A percentile compares a stretch with the other conserved stretches of the same genome.
These are phyloP conservation scores for Beverwykella pulmonaria DNA, from an alignment of 495 filamentous ascomycete genomes.

Conservation along the genomic window DNA sequence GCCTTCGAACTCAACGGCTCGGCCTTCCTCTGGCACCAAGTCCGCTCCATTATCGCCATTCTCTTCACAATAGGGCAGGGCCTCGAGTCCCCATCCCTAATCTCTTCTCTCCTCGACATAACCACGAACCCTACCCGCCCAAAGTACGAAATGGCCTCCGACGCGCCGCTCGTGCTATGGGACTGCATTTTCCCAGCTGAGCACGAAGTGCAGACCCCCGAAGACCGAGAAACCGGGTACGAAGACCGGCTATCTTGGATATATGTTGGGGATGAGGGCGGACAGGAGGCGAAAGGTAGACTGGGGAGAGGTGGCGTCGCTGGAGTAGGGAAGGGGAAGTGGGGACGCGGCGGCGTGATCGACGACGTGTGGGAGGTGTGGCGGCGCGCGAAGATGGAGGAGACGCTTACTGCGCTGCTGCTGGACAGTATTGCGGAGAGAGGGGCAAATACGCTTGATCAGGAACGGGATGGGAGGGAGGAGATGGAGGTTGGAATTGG, in stretches of 20 bases:
- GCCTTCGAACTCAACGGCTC: constrained; percentile 82
- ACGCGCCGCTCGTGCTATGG: constrained; percentile 89
- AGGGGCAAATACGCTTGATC: constrained; percentile 3
- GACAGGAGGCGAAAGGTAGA: constrained; percentile 37
- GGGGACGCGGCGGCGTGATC: constrained; percentile 67
- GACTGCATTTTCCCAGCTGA: constrained; percentile 79
- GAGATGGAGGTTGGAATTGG: neutral
- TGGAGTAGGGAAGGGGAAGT: constrained; percentile 54
- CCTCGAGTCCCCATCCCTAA: constrained; percentile 71
- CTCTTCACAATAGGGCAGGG: constrained; percentile 92
- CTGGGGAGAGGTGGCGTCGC: constrained; percentile 41
- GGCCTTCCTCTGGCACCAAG: constrained; percentile 98
- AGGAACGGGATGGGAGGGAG: neutral
- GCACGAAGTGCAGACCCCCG: constrained; percentile 35
- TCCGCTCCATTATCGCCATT: constrained; percentile 84
- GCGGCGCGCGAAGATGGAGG: constrained; percentile 73
- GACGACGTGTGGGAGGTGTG: constrained; percentile 78
- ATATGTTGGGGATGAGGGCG: constrained; percentile 64
- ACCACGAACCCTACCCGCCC: constrained; percentile 70
- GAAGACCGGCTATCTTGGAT: constrained; percentile 77
- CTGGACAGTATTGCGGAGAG: constrained; percentile 15
- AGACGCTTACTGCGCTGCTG: constrained; percentile 28
- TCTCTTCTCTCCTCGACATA: constrained; percentile 73
- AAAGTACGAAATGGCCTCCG: constrained; percentile 84
- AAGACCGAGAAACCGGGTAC: constrained; percentile 49